Conservation (phyloP, 1,139 yeast genomes). For the Debaryomyces sp. region DNA sequence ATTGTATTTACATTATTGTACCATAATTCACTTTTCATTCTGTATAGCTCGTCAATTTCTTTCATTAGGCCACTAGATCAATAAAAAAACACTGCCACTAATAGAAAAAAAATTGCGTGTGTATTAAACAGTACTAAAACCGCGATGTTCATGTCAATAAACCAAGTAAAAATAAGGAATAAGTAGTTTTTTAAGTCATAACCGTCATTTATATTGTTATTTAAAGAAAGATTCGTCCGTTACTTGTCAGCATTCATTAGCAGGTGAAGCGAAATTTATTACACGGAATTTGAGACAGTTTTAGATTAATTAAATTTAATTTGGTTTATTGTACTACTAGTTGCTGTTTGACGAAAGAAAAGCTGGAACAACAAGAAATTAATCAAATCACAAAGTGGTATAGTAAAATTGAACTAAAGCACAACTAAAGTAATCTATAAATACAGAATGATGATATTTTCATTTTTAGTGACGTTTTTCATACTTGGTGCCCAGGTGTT, state of each 20-base stretch:
- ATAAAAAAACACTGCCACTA: conserved; percentile 1
- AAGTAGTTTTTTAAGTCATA: neutral
- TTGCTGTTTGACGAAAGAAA: neutral
- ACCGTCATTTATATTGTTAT: neutral
- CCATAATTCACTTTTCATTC: neutral
- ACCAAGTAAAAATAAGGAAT: neutral
- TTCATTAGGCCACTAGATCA: neutral
- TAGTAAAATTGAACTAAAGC: neutral
- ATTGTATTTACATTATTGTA: neutral
- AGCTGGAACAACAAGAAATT: neutral
- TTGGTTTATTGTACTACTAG: neutral
- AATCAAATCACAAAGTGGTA: neutral
- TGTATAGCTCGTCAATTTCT: neutral
- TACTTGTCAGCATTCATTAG: neutral
- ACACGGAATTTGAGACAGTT: neutral
- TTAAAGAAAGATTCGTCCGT: neutral
- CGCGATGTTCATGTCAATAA: neutral
- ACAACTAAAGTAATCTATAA: neutral
- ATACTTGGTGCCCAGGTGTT: conserved; percentile 10
- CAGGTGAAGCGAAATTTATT: neutral
- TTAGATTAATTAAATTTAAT: neutral
- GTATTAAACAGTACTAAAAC: neutral
- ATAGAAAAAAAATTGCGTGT: neutral
- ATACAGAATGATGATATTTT: conserved; percentile 5
- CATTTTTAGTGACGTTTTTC: conserved; percentile 5